phyloP scores from a whole-genome alignment of 2,329 filamentous ascomycete genomes.

The Aspergillus luchuensis region DNA sequence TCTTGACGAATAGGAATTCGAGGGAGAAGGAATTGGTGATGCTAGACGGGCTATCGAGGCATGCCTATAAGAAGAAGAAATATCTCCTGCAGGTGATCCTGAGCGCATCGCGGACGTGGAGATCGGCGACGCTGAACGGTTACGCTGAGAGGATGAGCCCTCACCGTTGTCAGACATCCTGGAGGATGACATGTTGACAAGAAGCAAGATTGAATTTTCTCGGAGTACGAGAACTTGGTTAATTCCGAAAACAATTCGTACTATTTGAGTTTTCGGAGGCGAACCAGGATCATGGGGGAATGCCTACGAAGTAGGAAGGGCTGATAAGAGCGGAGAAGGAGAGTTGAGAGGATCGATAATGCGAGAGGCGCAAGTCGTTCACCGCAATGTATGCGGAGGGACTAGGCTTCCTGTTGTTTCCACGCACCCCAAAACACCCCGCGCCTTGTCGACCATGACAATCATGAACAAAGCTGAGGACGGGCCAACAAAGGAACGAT shows the following conservation, averaged over 20 bases:
- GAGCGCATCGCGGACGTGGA: conserved; percentile 35
- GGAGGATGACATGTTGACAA: conserved; percentile 20
- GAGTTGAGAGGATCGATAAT: background rate
- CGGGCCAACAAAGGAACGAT: background rate
- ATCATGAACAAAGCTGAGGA: background rate
- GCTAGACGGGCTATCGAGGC: conserved; percentile 58
- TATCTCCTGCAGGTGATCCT: conserved; percentile 44
- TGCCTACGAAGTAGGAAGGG: background rate
- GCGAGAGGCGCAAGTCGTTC: background rate
- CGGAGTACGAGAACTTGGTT: background rate
- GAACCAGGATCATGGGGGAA: background rate
- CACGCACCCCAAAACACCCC: conserved; percentile 1
- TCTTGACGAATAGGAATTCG: conserved; percentile 37
- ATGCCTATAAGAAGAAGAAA: conserved; percentile 49
- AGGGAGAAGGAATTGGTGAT: conserved; percentile 56
- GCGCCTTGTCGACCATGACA: conserved; percentile 1
- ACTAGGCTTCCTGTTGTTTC: conserved; percentile 2
- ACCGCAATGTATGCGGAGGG: conserved; percentile 1
- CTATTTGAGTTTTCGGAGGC: conserved; percentile 9
- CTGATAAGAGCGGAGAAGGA: background rate
- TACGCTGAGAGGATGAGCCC: conserved; percentile 36
- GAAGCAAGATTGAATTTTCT: conserved; percentile 2
- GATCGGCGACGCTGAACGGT: conserved; percentile 36
- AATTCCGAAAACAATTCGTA: conserved; percentile 6
- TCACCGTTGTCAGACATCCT: conserved; percentile 42